These are phyloP conservation scores for Selaginella moellendorffii DNA, from an alignment of 75 land plant genomes.

Conservation along the genomic window DNA sequence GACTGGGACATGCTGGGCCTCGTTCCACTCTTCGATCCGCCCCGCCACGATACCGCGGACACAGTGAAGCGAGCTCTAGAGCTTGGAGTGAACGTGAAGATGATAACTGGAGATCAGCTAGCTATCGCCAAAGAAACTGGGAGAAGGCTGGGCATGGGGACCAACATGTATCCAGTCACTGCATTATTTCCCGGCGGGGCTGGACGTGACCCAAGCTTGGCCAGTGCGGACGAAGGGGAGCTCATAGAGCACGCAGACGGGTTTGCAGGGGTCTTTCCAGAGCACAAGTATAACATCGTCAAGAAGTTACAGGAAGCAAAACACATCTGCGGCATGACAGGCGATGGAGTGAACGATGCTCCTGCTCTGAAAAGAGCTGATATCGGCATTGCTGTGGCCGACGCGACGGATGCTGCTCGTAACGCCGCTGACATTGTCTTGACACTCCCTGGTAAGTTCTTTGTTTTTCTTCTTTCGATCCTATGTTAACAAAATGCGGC, in stretches of 20 bases:
- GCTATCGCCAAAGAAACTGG: constrained; percentile 33
- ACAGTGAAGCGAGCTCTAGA: constrained; percentile 25
- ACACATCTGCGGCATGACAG: constrained; percentile 36
- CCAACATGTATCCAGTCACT: constrained; percentile 26
- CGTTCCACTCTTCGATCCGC: constrained; percentile 25
- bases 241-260: constrained; percentile 31
- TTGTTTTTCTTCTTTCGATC: no score
- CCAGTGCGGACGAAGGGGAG: constrained; percentile 15
- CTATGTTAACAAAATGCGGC: not conserved
- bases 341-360: constrained; percentile 41
- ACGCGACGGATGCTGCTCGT: constrained; percentile 34
- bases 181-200: constrained; percentile 19
- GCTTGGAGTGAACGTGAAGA: constrained; percentile 26
- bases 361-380: constrained; percentile 37
- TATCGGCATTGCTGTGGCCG: constrained; percentile 38
- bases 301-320: constrained; percentile 20
- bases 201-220: not conserved
- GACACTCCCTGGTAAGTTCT: constrained; percentile 16
- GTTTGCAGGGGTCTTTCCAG: constrained; percentile 30
- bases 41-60: constrained; percentile 28
- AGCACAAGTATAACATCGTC: constrained; percentile 28
- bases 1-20: constrained; percentile 24
- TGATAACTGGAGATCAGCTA: constrained; percentile 32
- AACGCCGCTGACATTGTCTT: constrained; percentile 33
- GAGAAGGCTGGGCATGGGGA: constrained; percentile 28